Conservation (phyloP, 2,329 filamentous ascomycete species). For the Elsinoe perseae region DNA sequence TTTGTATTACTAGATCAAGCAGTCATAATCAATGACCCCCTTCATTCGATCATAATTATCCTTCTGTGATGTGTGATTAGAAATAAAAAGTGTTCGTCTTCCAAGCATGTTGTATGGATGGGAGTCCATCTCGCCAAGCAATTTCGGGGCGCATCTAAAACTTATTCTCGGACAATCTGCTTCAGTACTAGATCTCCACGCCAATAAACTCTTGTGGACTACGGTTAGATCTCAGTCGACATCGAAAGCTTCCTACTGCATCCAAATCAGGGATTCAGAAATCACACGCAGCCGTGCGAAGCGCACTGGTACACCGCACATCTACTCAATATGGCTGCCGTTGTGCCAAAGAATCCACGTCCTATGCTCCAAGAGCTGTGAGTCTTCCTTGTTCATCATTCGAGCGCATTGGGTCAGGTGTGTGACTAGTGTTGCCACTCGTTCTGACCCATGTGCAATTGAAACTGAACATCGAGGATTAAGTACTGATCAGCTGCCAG, state of each 20-base stretch:
- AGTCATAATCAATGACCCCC: neutral
- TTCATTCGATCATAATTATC: too few relatives aligned
- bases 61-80: too few relatives aligned
- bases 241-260: too few relatives aligned
- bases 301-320: neutral
- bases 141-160: neutral
- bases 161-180: neutral
- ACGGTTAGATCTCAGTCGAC: too few relatives aligned
- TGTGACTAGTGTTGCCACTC: too few relatives aligned
- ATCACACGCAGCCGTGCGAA: neutral
- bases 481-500: constrained; percentile 35
- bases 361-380: constrained; percentile 92
- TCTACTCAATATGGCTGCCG: constrained; percentile 30
- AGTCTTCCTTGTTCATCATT: constrained; percentile 31
- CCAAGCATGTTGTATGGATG: neutral
- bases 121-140: neutral
- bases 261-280: too few relatives aligned
- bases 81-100: too few relatives aligned
- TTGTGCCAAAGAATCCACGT: constrained; percentile 92
- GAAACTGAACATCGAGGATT: neutral
- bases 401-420: too few relatives aligned
- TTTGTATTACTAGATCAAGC: neutral
- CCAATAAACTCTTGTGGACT: too few relatives aligned
- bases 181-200: too few relatives aligned
- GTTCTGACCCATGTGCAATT: neutral